Percentiles rank a stretch among this genome's conserved stretches.
These are phyloP conservation scores for Lachnellula arida DNA, from an alignment of 2,329 filamentous ascomycete genomes.

Conservation along the genomic window DNA sequence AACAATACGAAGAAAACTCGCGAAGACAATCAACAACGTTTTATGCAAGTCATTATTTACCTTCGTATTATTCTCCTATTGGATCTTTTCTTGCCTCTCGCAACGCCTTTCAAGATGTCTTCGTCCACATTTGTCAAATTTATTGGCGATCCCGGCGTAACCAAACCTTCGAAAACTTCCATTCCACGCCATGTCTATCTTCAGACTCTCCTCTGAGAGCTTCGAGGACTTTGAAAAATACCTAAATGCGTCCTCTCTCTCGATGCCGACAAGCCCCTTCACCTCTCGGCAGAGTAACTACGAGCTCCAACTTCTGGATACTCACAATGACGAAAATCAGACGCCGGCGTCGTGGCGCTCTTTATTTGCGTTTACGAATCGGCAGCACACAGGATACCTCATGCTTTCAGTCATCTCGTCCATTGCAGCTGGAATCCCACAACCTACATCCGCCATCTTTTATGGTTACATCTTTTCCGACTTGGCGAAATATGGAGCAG, in stretches of 20 bases:
- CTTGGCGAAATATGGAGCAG: conserved; percentile 62
- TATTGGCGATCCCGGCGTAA: not conserved
- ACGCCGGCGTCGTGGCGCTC: conserved; percentile 24
- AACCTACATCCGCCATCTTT: conserved; percentile 63
- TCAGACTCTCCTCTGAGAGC: not conserved
- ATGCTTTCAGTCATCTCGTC: conserved; percentile 51
- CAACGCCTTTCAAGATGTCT: not conserved
- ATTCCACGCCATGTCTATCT: not conserved
- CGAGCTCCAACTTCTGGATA: not conserved
- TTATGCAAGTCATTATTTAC: not conserved
- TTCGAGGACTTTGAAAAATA: not conserved
- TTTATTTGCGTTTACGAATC: conserved; percentile 70
- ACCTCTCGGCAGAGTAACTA: not conserved
- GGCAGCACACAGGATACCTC: conserved; percentile 52
- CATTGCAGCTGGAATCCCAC: conserved; percentile 54
- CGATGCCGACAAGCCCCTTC: not conserved
- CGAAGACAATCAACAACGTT: not conserved
- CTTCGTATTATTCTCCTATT: not conserved
- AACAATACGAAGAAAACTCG: conserved; percentile 12
- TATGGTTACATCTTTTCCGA: conserved; percentile 71
- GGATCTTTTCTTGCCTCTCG: not conserved
- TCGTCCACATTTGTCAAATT: not conserved
- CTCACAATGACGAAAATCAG: not conserved
- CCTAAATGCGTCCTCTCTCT: not conserved
- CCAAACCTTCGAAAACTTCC: not conserved